Evolutionary conservation across 2,329 filamentous ascomycete species (phyloP).

Genomic region (Colletotrichum shisoi): DNA sequence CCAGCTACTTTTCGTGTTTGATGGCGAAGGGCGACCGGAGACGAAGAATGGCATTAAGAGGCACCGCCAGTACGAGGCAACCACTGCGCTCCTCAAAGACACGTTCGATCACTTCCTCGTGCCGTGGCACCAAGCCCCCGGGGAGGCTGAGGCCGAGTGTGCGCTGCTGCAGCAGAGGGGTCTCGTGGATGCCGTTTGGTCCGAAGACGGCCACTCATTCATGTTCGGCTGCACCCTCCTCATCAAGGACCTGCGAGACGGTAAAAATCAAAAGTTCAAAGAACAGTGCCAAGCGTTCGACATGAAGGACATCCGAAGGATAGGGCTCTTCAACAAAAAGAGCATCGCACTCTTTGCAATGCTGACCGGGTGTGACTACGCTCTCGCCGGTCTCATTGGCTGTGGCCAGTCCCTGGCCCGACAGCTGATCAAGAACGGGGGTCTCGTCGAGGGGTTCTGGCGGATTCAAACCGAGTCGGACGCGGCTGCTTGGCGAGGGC

Average conservation of each 20-base stretch:
- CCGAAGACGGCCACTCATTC: conserved; percentile 56
- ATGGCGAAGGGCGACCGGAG: conserved; percentile 54
- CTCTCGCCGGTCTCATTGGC: conserved; percentile 32
- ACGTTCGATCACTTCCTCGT: conserved; percentile 51
- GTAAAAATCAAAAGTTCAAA: conserved; percentile 36
- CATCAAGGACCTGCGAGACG: conserved; percentile 43
- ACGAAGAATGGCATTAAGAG: background rate
- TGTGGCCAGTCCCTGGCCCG: background rate
- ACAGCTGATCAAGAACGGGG: background rate
- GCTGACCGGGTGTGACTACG: conserved; percentile 40
- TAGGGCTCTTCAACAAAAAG: conserved; percentile 5
- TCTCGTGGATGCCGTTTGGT: conserved; percentile 59
- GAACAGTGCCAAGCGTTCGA: conserved; percentile 30
- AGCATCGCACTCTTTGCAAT: background rate
- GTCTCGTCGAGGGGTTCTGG: conserved; percentile 10
- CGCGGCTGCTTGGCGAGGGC: background rate
- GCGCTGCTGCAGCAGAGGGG: conserved; percentile 53
- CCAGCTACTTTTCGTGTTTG: conserved; percentile 63
- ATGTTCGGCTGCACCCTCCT: conserved; percentile 57
- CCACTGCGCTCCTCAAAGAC: conserved; percentile 44
- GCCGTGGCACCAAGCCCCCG: conserved; percentile 55
- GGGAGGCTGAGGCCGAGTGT: conserved; percentile 59
- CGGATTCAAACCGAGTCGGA: background rate
- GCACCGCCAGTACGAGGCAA: background rate
- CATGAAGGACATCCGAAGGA: conserved; percentile 1